These are phyloP conservation scores for Phialophora tarda DNA, from an alignment of 2,329 filamentous ascomycete genomes.

Conservation along the genomic window DNA sequence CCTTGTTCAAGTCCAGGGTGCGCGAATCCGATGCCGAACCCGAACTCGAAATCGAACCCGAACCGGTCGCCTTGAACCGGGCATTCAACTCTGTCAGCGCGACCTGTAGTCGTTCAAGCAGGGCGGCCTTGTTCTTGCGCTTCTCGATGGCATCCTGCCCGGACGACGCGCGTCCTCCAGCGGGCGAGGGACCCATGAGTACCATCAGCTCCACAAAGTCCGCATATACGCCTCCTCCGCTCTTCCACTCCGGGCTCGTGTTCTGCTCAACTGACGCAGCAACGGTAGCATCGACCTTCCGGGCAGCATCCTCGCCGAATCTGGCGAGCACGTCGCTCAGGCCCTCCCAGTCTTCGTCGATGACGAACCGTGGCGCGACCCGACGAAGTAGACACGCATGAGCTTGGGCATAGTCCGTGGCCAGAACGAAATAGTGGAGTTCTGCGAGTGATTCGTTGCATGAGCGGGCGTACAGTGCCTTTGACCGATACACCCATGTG, in stretches of 20 bases:
- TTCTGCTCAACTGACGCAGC: background rate
- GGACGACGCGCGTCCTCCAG: slow-evolving; percentile 42
- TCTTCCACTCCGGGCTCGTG: slow-evolving; percentile 64
- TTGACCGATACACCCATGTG: slow-evolving; percentile 84
- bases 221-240: slow-evolving; percentile 86
- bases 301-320: slow-evolving; percentile 65
- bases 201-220: slow-evolving; percentile 62
- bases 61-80: slow-evolving; percentile 56
- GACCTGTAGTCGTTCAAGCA: slow-evolving; percentile 54
- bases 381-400: slow-evolving; percentile 80
- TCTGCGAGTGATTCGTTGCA: slow-evolving; percentile 70
- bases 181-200: slow-evolving; percentile 45
- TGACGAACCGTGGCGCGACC: slow-evolving; percentile 81
- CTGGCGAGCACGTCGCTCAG: slow-evolving; percentile 72
- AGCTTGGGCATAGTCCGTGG: slow-evolving; percentile 76
- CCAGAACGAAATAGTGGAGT: slow-evolving; percentile 79
- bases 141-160: slow-evolving; percentile 48
- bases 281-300: slow-evolving; percentile 20
- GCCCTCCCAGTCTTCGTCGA: slow-evolving; percentile 77
- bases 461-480: slow-evolving; percentile 79
- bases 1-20: slow-evolving; percentile 56
- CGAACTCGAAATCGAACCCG: background rate
- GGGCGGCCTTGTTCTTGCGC: slow-evolving; percentile 43
- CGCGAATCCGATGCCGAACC: background rate
- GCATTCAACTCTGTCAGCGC: slow-evolving; percentile 53